Base-by-base conservation (phyloP, 176 grass and related monocot genomes). In the Avena sativa region DNA sequence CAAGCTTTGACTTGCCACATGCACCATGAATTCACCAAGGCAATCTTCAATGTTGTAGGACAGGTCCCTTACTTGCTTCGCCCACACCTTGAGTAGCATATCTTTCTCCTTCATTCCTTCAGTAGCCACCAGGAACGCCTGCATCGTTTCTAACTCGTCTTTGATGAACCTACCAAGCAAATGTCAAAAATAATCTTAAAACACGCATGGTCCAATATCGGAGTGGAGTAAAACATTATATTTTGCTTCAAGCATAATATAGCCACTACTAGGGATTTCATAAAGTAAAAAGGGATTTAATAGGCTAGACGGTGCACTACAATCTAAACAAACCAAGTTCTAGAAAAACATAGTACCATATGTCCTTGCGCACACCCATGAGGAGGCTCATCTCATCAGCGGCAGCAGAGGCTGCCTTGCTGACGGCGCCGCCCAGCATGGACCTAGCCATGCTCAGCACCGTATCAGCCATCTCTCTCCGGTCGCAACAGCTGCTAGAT, bases 1-100 rank as follows among this genome's bases (percentile, higher is more conserved):
- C n/a, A n/a, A n/a, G n/a, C n/a, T n/a, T n/a, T n/a, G n/a, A n/a
- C n/a, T n/a, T n/a, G n/a, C 62, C 17, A 92, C 58, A 9, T 89
- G 86, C 19, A 85, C 57, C 25, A 48, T 67, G 21, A 92, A 88
- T 46, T 86, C 76, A 17, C 55, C 90, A 8, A 88, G 52, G 74
- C 79, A 91, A 80, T 91, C 85, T 65, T 91, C 85, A 57, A 83
- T 84, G 13, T 79, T 14, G n/a, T n/a, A n/a, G n/a, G n/a, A n/a
- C n/a, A n/a, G n/a, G n/a, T n/a, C n/a, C n/a, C n/a, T n/a, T n/a
- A 91, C 60, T 68, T 82, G 90, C 38, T 75, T 71, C 12, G 70
- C 65, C 86, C 81, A 88, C 2, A 79, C 79, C 19, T 67, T 85
- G 8, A 62, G 7, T 15, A 91, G 12, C 10, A 48, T 47, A 12